phyloP scores from a whole-genome alignment of 495 filamentous ascomycete species.

The Xylaria palmicola region DNA sequence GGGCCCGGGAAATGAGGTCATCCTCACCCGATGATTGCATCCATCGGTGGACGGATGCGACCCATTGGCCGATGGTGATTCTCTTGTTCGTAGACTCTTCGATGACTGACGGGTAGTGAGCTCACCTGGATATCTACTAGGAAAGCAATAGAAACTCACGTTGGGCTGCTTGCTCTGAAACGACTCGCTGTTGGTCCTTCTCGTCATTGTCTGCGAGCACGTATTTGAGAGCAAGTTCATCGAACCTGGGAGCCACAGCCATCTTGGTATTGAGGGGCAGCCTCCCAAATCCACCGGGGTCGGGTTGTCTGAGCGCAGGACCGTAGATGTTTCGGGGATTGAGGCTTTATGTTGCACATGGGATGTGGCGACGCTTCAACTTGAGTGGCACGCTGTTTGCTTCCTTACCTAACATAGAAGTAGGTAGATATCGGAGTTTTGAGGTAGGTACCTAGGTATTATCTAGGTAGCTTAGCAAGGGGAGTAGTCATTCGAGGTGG shows the following conservation, averaged over 20 bases:
- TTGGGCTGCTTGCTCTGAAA: constrained; percentile 41
- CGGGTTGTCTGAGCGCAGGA: neutral
- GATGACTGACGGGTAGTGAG: constrained; percentile 34
- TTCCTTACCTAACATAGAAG: neutral
- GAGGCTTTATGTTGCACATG: neutral
- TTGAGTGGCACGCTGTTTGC: neutral
- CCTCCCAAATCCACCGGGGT: neutral
- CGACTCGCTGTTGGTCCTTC: constrained; percentile 28
- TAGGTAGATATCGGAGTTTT: no score
- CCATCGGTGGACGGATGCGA: constrained; percentile 48
- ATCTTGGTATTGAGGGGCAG: constrained; percentile 22
- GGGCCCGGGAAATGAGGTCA: constrained; percentile 43
- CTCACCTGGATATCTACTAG: neutral
- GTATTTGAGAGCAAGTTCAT: constrained; percentile 47
- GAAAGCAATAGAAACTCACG: constrained; percentile 25
- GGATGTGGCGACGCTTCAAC: neutral
- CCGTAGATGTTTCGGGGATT: neutral
- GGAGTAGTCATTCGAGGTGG: no score
- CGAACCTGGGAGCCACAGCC: constrained; percentile 37
- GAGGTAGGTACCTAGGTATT: neutral
- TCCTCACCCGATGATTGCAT: constrained; percentile 40
- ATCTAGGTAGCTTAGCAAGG: neutral
- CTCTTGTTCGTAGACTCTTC: constrained; percentile 41
- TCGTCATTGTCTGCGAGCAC: constrained; percentile 44
- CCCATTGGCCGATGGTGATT: constrained; percentile 46